These are phyloP conservation scores for Sphagnum fallax DNA, from an alignment of 228 moss, liverwort and hornwort species.

Conservation along the genomic window DNA sequence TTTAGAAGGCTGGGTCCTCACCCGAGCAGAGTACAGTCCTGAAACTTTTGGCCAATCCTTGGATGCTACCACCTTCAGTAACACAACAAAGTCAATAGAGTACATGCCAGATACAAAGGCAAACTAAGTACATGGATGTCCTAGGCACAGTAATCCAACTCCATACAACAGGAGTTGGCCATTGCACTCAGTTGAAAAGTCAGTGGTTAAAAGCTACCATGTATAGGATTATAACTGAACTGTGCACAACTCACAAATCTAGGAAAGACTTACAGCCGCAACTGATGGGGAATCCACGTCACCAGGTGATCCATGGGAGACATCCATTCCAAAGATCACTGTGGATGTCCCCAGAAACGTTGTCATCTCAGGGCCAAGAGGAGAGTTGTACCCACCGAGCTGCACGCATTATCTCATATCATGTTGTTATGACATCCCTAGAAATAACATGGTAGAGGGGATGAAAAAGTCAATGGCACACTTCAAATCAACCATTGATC, in stretches of 20 bases:
- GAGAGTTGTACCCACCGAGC: conserved; percentile 87
- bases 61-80: conserved; percentile 65
- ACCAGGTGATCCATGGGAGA: conserved; percentile 88
- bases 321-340: conserved; percentile 87
- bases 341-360: conserved; percentile 52
- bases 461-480: not conserved
- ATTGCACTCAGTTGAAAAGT: no score
- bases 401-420: conserved; percentile 5
- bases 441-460: not conserved
- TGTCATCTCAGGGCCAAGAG: conserved; percentile 44
- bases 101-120: no score
- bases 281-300: conserved; percentile 82
- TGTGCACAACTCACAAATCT: no score
- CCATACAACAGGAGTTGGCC: no score
- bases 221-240: no score
- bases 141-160: no score
- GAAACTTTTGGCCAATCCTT: conserved; percentile 73
- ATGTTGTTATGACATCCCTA: no score
- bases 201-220: no score
- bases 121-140: no score
- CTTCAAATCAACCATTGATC: not conserved
- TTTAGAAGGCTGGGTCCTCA: conserved; percentile 69
- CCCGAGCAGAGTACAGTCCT: conserved; percentile 66
- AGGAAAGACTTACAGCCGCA: conserved; percentile 55
- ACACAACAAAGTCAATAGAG: no score